Evolutionary conservation across 78 protist genomes (phyloP), one percentile per base, ranked within the genome.

Genomic region (Paratrimastix pyriformis): DNA sequence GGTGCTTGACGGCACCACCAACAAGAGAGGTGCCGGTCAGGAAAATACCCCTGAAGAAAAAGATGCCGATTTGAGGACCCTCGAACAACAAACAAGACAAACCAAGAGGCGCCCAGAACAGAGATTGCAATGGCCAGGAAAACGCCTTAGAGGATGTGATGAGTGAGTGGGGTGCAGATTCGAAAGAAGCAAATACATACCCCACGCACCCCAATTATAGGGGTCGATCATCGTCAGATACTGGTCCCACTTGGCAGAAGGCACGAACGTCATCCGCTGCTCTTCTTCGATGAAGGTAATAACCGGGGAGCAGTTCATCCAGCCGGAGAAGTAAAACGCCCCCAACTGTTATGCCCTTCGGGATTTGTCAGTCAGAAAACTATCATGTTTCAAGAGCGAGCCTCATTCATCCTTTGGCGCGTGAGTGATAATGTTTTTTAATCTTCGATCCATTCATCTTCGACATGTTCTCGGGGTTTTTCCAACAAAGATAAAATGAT

Each of bases 51-150:
- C 85, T 80, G 21, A 26, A 38, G 32, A 3, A 3, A 13, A 54
- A 54, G 8, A 44, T 3, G 32, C 2, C 37, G 13, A 37, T 3
- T 30, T 59, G 66, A 7, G 6, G 65, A 1, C 38, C 9, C 13
- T 35, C 65, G 13, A 66, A 66, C 7, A 66, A 45, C 6, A 66
- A 38, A 11, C 13, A 66, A 73, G 33, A 7, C 80, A 48, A 21
- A 80, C 99, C 97, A 93, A 6, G 97, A 95, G 9, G 99, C 97
- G 9, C 99, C 99, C 7, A 94, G 79, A 1, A 94, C 94, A 15
- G 96, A 91, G 8, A 96, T 45, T 72, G 92, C 90, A 40, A 96
- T 90, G 44, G 95, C 44, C 3, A 92, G 42, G 37, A 84, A 80
- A 40, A 85, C 76, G 58, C 99, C 99, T n/a, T n/a, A n/a, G n/a